Evolutionary conservation across 1,284 basidiomycete genomes (phyloP), one percentile per base, ranked within the genome.

Genomic region (Amylostereum areolatum): DNA sequence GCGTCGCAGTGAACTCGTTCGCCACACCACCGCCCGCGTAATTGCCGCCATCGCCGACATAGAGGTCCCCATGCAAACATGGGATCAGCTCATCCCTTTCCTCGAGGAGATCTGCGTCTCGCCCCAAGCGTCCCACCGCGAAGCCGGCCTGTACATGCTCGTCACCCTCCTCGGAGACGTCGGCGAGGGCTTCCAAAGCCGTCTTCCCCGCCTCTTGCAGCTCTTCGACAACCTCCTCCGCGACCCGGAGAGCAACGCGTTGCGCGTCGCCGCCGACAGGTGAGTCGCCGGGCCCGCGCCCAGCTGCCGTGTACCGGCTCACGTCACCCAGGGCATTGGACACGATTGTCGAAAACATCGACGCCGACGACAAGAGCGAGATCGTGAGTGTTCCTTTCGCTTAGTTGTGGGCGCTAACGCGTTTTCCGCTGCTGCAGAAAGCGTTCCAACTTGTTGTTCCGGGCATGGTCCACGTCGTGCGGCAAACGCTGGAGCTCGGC

Each of bases 101-200:
- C 81, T 99, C 49, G 81, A 89, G 62, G 77, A 85, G 57, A 85
- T 91, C 12, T 88, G 89, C 51, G 77, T 77, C 45, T 89, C 92
- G 7, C 58, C 77, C 2, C 71, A 80, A 48, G 81, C 83, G 31
- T 67, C 79, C 0, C 91, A 97, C 60, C 89, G 96, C 50, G 93
- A 97, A 79, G 85, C 92, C 51, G 92, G 91, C 52, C 78, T 91
- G 55, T 98, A 86, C 68, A 93, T 97, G 57, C 81, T 99, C 43
- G 97, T 81, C 71, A 90, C 91, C 34, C 83, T 97, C 28, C 80
- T 98, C 54, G 96, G 99, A 67, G 91, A 84, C 54, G 85, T 97
- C 59, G 86, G 93, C 55, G 92, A 96, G 60, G 85, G 83, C 4
- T 89, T 96, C 69, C 84, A 89, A 64, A 74, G 83, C 56, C 84